Percentiles rank a stretch among this genome's conserved stretches.
Conservation (phyloP, 2,329 filamentous ascomycete genomes). For the Aspergillus brasiliensis region DNA sequence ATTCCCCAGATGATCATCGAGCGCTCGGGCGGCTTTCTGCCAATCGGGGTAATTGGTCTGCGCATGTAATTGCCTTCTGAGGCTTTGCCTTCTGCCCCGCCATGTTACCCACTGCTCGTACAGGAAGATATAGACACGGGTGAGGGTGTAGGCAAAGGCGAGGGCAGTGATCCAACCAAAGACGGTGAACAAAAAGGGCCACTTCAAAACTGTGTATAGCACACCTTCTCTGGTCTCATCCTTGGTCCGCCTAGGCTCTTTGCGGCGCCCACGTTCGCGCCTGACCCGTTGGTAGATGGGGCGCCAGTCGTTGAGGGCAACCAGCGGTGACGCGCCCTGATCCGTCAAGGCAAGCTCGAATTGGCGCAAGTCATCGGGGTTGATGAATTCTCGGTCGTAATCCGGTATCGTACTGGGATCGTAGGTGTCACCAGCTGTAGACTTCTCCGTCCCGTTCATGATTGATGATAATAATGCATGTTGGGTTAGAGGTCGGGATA, state of each 20-base stretch:
- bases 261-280: slow-evolving; percentile 49
- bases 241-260: slow-evolving; percentile 58
- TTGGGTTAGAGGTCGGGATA: slow-evolving; percentile 9
- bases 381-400: slow-evolving; percentile 74
- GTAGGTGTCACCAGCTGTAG: slow-evolving; percentile 56
- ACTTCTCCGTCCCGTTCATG: slow-evolving; percentile 34
- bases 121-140: slow-evolving; percentile 82
- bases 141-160: slow-evolving; percentile 73
- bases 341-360: slow-evolving; percentile 83
- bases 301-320: slow-evolving; percentile 93
- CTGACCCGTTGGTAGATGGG: slow-evolving; percentile 76
- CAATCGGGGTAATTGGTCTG: slow-evolving; percentile 80
- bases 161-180: slow-evolving; percentile 78
- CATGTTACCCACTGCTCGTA: slow-evolving; percentile 93
- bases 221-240: slow-evolving; percentile 96
- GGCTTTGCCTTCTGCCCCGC: slow-evolving; percentile 73
- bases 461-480: slow-evolving; percentile 27
- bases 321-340: slow-evolving; percentile 75
- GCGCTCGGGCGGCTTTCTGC: slow-evolving; percentile 73
- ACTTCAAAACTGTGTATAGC: slow-evolving; percentile 85
- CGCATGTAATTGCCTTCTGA: slow-evolving; percentile 70
- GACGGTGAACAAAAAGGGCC: slow-evolving; percentile 82
- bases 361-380: slow-evolving; percentile 69
- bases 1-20: slow-evolving; percentile 81
- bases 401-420: slow-evolving; percentile 75